Conservation (phyloP, 768 basidiomycete genomes). For the Leccinellum albellum region DNA sequence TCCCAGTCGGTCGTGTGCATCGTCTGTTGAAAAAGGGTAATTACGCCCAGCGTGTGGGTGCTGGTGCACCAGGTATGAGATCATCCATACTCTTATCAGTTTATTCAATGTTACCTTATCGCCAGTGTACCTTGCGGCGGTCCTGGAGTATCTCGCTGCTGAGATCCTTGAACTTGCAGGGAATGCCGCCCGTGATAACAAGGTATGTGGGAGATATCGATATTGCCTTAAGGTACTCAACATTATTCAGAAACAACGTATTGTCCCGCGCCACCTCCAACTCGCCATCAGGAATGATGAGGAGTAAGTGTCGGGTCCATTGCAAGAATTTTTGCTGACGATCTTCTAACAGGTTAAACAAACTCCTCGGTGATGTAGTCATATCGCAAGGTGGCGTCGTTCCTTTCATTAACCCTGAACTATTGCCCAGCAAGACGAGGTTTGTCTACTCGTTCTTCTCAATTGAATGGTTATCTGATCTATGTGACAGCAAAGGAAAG, state of each 20-base stretch:
- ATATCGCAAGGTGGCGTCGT: conserved; percentile 91
- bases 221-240: neutral
- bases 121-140: conserved; percentile 82
- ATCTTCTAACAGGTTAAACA: conserved; percentile 52
- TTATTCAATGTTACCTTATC: neutral
- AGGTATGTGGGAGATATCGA: conserved; percentile 14
- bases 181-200: conserved; percentile 54
- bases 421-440: conserved; percentile 32
- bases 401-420: conserved; percentile 56
- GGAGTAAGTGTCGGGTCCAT: conserved; percentile 44
- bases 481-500: conserved; percentile 30
- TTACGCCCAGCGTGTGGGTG: conserved; percentile 85
- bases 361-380: conserved; percentile 79
- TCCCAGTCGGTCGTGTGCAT: conserved; percentile 92
- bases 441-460: conserved; percentile 4
- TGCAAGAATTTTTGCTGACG: neutral
- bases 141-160: conserved; percentile 88
- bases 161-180: conserved; percentile 93
- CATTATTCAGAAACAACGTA: conserved; percentile 72
- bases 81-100: conserved; percentile 8
- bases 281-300: conserved; percentile 91
- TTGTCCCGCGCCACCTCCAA: conserved; percentile 89
- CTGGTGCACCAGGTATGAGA: conserved; percentile 73
- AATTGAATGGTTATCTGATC: conserved; percentile 1
- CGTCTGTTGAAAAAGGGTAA: conserved; percentile 85